Evolutionary conservation across 2,329 filamentous ascomycete genomes (phyloP).

Genomic region (Diaporthe vaccinii): DNA sequence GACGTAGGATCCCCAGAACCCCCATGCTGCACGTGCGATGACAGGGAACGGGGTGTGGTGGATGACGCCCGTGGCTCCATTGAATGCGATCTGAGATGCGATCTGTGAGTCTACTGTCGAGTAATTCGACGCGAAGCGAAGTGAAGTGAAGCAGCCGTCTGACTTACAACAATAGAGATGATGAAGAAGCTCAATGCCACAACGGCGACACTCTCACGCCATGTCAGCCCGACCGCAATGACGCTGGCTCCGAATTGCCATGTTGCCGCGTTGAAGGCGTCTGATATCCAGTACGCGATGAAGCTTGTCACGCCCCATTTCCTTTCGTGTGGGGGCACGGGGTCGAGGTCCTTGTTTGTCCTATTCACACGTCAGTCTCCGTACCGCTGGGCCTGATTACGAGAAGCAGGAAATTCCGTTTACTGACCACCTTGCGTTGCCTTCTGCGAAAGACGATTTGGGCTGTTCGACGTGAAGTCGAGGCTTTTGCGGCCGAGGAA

Average conservation of each 20-base stretch:
- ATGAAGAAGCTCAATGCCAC: conserved; percentile 40
- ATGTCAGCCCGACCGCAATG: conserved; percentile 52
- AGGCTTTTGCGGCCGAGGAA: conserved; percentile 25
- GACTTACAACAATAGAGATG: conserved; percentile 36
- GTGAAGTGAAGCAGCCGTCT: not conserved
- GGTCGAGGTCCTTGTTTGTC: conserved; percentile 52
- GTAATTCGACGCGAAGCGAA: not conserved
- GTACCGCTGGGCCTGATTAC: not conserved
- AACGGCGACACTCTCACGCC: conserved; percentile 45
- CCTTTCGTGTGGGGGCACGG: conserved; percentile 52
- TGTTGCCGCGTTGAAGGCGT: conserved; percentile 52
- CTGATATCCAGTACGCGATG: conserved; percentile 53
- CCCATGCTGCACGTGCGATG: conserved; percentile 53
- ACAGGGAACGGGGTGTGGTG: conserved; percentile 56
- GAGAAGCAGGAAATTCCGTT: no score
- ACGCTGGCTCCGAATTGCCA: conserved; percentile 53
- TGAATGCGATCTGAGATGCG: conserved; percentile 46
- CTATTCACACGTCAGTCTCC: not conserved
- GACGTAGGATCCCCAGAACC: conserved; percentile 52
- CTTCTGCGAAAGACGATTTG: conserved; percentile 36
- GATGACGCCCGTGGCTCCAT: conserved; percentile 52
- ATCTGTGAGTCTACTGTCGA: not conserved
- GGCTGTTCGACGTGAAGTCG: conserved; percentile 34
- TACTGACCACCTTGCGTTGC: conserved; percentile 34
- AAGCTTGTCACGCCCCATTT: conserved; percentile 55